Evolutionary conservation across 331 rosid species (phyloP).

Genomic region (Acacia pycnantha): DNA sequence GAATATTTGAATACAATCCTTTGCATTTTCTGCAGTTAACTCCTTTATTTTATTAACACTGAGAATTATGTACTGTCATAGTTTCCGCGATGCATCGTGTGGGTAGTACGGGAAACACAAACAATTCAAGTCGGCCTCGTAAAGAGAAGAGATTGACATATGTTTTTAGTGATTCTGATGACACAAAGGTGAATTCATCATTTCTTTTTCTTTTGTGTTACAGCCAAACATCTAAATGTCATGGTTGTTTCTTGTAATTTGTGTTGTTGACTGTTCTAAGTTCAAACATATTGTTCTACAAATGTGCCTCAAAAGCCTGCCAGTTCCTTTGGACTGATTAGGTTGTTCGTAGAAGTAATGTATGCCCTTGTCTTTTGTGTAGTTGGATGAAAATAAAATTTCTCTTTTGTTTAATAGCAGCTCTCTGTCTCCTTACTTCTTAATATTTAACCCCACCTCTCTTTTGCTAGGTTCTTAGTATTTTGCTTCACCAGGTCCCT

Average conservation of each 20-base stretch:
- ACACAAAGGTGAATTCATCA: conserved; percentile 57
- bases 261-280: not conserved
- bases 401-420: not conserved
- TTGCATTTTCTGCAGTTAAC: conserved; percentile 4
- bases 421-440: not conserved
- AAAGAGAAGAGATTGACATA: conserved; percentile 84
- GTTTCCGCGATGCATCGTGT: conserved; percentile 84
- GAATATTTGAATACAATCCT: conserved; percentile 8
- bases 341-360: conserved; percentile 10
- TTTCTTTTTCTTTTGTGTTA: conserved; percentile 3
- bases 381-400: not conserved
- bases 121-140: conserved; percentile 71
- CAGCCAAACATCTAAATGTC: conserved; percentile 9
- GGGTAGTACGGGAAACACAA: conserved; percentile 75
- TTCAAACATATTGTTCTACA: not conserved
- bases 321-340: not conserved
- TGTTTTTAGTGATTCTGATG: conserved; percentile 63
- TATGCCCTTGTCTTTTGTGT: not conserved
- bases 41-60: conserved; percentile 6
- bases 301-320: conserved; percentile 6
- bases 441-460: not conserved
- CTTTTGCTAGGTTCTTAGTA: not conserved
- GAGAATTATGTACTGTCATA: conserved; percentile 28
- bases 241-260: conserved; percentile 25
- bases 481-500: not conserved